phyloP scores from a whole-genome alignment of 129 eudicot species.

The Cynara cardunculus region DNA sequence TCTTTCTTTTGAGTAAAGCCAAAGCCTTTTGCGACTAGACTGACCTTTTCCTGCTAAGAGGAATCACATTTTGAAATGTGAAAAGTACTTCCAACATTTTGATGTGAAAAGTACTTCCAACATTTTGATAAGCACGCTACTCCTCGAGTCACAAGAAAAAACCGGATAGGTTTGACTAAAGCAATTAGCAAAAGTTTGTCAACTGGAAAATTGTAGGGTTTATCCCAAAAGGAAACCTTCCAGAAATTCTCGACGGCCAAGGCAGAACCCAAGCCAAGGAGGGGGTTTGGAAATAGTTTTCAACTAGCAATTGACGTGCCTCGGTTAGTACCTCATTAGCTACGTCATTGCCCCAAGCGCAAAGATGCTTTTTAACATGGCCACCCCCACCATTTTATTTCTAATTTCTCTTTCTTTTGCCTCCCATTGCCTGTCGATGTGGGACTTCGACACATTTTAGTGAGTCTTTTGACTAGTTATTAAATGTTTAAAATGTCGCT shows the following conservation, averaged over 20 bases:
- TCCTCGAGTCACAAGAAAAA: neutral
- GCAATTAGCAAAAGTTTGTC: neutral
- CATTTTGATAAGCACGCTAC: neutral
- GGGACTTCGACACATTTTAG: neutral
- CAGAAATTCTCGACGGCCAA: conserved; percentile 37
- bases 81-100: too few relatives aligned
- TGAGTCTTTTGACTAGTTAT: neutral
- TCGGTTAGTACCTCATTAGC: conserved; percentile 66
- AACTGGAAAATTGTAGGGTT: conserved; percentile 9
- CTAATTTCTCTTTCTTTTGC: neutral
- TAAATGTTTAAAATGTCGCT: neutral
- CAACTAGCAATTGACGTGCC: conserved; percentile 78
- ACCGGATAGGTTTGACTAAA: neutral
- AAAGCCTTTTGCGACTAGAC: too few relatives aligned
- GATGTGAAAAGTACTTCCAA: too few relatives aligned
- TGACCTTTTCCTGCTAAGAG: too few relatives aligned
- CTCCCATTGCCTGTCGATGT: neutral
- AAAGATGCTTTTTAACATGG: conserved; percentile 15
- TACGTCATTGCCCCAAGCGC: conserved; percentile 76
- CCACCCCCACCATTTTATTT: neutral
- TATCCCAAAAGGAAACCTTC: conserved; percentile 31
- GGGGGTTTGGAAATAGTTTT: conserved; percentile 63
- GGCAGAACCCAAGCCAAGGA: conserved; percentile 30
- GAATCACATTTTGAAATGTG: too few relatives aligned
- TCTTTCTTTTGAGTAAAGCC: too few relatives aligned